These are phyloP conservation scores for Pythium dissimile DNA, from an alignment of 352 stramenopile species.

Conservation along the genomic window DNA sequence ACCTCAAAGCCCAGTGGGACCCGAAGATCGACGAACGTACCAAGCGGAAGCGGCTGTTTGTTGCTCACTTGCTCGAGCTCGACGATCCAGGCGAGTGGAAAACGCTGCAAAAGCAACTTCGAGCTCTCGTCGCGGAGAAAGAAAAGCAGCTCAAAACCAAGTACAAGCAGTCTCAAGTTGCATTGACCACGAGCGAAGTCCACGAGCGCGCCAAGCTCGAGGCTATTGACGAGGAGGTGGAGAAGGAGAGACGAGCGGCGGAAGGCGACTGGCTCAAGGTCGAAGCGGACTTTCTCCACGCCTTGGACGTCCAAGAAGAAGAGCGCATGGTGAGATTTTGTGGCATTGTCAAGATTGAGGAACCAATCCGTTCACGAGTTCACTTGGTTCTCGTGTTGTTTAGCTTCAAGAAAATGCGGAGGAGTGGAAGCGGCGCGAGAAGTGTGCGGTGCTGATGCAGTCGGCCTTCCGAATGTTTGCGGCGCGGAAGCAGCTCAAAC, in stretches of 20 bases:
- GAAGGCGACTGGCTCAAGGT: slow-evolving; percentile 51
- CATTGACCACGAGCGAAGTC: slow-evolving; percentile 40
- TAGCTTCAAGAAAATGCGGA: slow-evolving; percentile 44
- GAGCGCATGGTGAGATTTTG: slow-evolving; percentile 30
- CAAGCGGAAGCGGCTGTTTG: slow-evolving; percentile 25
- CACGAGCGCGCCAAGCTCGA: slow-evolving; percentile 53
- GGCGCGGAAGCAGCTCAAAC: slow-evolving; percentile 42
- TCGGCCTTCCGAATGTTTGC: slow-evolving; percentile 56
- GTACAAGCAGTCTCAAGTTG: slow-evolving; percentile 44
- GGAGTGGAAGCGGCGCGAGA: slow-evolving; percentile 31
- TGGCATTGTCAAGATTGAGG: neutral
- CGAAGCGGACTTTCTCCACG: slow-evolving; percentile 49
- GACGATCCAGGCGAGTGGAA: slow-evolving; percentile 56
- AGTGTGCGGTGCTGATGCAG: slow-evolving; percentile 46
- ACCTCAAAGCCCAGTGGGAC: slow-evolving; percentile 45
- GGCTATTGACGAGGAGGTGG: slow-evolving; percentile 43
- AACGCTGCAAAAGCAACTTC: slow-evolving; percentile 36
- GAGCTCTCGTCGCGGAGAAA: slow-evolving; percentile 26
- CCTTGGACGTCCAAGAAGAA: slow-evolving; percentile 44
- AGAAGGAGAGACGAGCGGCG: slow-evolving; percentile 33
- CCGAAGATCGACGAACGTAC: slow-evolving; percentile 28
- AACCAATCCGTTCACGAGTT: no score
- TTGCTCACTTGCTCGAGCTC: slow-evolving; percentile 46
- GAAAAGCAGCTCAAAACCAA: slow-evolving; percentile 38
- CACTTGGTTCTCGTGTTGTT: neutral